Base-by-base conservation (phyloP, 306 rosid genomes). In the Heteromeles arbutifolia region DNA sequence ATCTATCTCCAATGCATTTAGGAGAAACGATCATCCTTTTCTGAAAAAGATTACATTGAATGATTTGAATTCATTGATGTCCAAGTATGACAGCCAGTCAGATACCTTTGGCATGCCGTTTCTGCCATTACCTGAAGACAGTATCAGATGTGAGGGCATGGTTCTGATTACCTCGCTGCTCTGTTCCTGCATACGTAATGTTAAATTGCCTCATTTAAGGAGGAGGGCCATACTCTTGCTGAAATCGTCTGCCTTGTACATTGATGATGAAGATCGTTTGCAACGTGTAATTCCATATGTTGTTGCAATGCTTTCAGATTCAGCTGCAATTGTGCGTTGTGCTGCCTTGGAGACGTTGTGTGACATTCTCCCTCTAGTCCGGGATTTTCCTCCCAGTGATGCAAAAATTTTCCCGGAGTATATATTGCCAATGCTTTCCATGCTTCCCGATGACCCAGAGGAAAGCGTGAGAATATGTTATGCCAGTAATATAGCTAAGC, bases 401-500 rank as follows among this genome's bases (percentile, higher is more conserved):
- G 99, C 97, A 39, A 92, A 92, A 85, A 95, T 89, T 71, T 95
- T 95, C 88, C 97, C 99, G 0, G 97, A 89, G 86, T 95, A 95
- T 84, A 95, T 95, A 70, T 81, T 95, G 82, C 97, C 99, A 22
- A 95, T 95, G 99, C 97, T 95, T 68, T 95, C 99, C 76, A 92
- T 88, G 97, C 96, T 95, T 86, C 99, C 99, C 50, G 99, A 95
- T 84, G 99, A 95, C 77, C 93, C 99, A 17, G 99, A 95, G 85
- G 99, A 95, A 85, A 90, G 97, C 79, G 99, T 95, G 81, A 87
- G 99, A 83, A 95, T 90, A 79, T 95, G 99, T 84, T 95, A 92
- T 79, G 97, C 97, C 64, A 95, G 93, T 86, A 92, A 92, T 84
- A 92, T 95, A 71, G 88, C 99, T 79, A 91, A 92, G 89, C 77